These are phyloP conservation scores for Clarkia xantiana DNA, from an alignment of 345 rosid species.

Conservation along the genomic window DNA sequence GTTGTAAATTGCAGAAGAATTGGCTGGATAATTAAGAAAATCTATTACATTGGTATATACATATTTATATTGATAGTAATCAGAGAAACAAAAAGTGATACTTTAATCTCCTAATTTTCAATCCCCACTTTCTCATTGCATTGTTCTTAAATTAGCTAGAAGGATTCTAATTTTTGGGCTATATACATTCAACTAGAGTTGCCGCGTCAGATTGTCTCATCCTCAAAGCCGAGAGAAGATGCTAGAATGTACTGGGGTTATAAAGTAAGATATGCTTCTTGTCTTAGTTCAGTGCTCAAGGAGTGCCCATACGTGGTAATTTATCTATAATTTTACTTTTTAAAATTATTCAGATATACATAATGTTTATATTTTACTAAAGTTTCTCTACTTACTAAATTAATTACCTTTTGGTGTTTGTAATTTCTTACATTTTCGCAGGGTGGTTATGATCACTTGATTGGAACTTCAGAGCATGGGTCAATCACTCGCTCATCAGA, in stretches of 20 bases:
- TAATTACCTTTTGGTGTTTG: too few relatives aligned
- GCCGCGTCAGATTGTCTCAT: conserved; percentile 47
- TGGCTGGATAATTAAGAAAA: too few relatives aligned
- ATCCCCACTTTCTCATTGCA: too few relatives aligned
- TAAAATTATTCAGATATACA: too few relatives aligned
- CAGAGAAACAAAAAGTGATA: too few relatives aligned
- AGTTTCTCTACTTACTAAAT: too few relatives aligned
- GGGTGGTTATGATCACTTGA: conserved; percentile 86
- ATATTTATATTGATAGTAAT: too few relatives aligned
- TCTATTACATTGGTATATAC: too few relatives aligned
- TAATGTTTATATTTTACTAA: too few relatives aligned
- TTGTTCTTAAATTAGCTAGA: too few relatives aligned
- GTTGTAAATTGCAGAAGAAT: too few relatives aligned
- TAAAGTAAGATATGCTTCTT: conserved; percentile 76
- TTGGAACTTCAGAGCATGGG: conserved; percentile 99
- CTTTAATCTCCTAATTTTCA: too few relatives aligned
- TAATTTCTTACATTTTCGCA: conserved; percentile 17
- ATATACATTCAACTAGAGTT: conserved; percentile 38
- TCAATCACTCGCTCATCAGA: conserved; percentile 46
- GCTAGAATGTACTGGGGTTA: conserved; percentile 85
- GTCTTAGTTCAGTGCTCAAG: conserved; percentile 47
- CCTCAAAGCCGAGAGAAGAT: conserved; percentile 63
- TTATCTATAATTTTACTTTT: background rate
- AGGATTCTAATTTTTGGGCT: conserved; percentile 2
- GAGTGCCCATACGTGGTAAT: conserved; percentile 54